Evolutionary conservation across 2,329 filamentous ascomycete species (phyloP), one percentile per base, ranked within the genome.

Genomic region (Colletotrichum aenigma): DNA sequence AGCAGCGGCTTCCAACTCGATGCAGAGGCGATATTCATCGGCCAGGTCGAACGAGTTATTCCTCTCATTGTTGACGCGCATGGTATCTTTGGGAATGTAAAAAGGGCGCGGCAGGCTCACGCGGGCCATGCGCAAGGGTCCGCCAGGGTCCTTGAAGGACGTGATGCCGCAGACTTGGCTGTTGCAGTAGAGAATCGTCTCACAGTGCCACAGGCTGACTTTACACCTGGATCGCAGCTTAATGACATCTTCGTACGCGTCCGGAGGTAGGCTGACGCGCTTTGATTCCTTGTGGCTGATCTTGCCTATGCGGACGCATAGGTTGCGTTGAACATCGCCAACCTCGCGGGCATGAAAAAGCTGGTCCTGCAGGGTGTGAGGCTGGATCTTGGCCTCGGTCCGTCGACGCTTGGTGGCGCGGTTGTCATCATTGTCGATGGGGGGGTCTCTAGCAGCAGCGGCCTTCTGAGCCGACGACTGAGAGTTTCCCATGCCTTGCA

Each of bases 291-390:
- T 87, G 81, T 90, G 89, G 66, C 85, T 85, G 75, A 91, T 84
- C 78, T 88, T 90, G 79, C 90, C 84, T 34, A 91, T 83, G 76
- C 91, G 88, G 75, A 92, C 86, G 73, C 88, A 88, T 69, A 92
- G 83, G 7, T 85, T 84, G 60, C 86, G 86, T 48, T 85, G 81
- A 77, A 84, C 75, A 77, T 84, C 78, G 83, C 83, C 32, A 79
- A 81, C 52, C 77, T 79, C 52, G 75, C 77, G 24, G 80, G 82
- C 36, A 80, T 83, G 74, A 79, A 84, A 79, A 67, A 85, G 80
- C 48, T 82, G 80, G 60, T 85, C 84, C 56, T 80, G 79, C 32
- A 83, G 77, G 8, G 81, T 79, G 62, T 83, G 77, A 26, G 69
- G 30, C 72, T 77, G 81, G 65, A 75, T 81, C 65, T 85, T 85